Percentiles rank a stretch among this genome's conserved stretches.
Conservation (phyloP, 2,329 filamentous ascomycete genomes). For the Epicoccum sorghinum region DNA sequence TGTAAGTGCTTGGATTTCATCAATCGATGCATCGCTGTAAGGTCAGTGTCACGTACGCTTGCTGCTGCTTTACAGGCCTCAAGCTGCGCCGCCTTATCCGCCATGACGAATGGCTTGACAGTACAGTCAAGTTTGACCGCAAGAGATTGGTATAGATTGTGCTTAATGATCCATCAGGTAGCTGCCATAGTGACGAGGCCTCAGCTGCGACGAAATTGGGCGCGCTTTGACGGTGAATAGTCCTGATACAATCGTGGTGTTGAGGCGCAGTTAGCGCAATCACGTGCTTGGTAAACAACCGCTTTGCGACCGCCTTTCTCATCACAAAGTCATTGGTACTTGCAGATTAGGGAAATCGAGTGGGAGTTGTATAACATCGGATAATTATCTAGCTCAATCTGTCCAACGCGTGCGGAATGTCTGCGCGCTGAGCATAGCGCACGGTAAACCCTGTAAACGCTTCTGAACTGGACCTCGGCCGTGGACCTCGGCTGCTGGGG, state of each 20-base stretch:
- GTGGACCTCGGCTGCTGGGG: slow-evolving; percentile 44
- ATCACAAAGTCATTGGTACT: background rate
- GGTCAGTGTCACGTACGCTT: slow-evolving; percentile 40
- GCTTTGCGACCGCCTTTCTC: slow-evolving; percentile 6
- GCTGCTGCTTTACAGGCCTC: slow-evolving; percentile 41
- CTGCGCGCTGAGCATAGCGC: slow-evolving; percentile 4
- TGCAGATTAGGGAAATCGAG: background rate
- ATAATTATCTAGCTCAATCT: background rate
- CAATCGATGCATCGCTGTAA: slow-evolving; percentile 1
- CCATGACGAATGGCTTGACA: slow-evolving; percentile 28
- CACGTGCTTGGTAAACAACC: slow-evolving; percentile 21
- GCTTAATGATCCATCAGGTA: slow-evolving; percentile 5
- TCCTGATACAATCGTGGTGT: slow-evolving; percentile 27
- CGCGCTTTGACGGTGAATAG: slow-evolving; percentile 1
- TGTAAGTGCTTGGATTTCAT: slow-evolving; percentile 4
- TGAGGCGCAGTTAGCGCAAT: slow-evolving; percentile 27
- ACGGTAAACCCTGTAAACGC: slow-evolving; percentile 1
- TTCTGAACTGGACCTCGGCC: slow-evolving; percentile 36
- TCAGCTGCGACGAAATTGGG: slow-evolving; percentile 6
- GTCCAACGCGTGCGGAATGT: background rate
- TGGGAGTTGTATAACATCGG: background rate
- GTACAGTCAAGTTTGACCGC: background rate
- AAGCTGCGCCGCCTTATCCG: slow-evolving; percentile 32
- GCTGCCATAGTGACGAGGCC: slow-evolving; percentile 9
- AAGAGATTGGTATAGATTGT: background rate